phyloP scores from a whole-genome alignment of 2,329 filamentous ascomycete species.

The Trichoderma sp. region DNA sequence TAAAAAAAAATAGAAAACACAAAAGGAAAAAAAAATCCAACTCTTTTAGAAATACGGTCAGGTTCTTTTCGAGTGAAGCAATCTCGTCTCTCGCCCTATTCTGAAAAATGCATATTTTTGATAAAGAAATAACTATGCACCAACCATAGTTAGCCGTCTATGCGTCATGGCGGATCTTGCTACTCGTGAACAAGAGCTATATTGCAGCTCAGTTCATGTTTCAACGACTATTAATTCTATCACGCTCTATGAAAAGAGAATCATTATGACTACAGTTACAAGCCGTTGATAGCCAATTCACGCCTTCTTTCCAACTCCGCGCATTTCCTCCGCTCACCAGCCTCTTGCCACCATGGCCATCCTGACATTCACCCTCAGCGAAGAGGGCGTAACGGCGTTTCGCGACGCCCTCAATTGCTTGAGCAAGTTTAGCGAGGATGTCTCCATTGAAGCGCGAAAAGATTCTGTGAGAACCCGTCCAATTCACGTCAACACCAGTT shows the following conservation, averaged over 20 bases:
- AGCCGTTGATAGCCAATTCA: not conserved
- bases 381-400: slow-evolving; percentile 69
- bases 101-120: not conserved
- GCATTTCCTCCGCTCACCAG: no score
- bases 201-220: not conserved
- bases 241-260: not conserved
- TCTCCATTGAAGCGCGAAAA: slow-evolving; percentile 70
- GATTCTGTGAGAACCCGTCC: slow-evolving; percentile 56
- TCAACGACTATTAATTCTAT: not conserved
- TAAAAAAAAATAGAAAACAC: no score
- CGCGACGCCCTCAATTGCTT: slow-evolving; percentile 75
- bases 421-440: slow-evolving; percentile 77
- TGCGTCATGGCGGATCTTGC: not conserved
- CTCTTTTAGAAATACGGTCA: no score
- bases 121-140: not conserved
- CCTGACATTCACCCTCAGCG: slow-evolving; percentile 72
- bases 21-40: no score
- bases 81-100: no score
- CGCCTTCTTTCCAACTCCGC: not conserved
- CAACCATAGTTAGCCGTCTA: not conserved
- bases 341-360: slow-evolving; percentile 51
- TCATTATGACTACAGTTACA: not conserved
- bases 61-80: no score
- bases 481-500: not conserved
- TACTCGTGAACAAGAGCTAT: not conserved